phyloP scores from a whole-genome alignment of 352 stramenopile genomes.

The Pythium aquatile region DNA sequence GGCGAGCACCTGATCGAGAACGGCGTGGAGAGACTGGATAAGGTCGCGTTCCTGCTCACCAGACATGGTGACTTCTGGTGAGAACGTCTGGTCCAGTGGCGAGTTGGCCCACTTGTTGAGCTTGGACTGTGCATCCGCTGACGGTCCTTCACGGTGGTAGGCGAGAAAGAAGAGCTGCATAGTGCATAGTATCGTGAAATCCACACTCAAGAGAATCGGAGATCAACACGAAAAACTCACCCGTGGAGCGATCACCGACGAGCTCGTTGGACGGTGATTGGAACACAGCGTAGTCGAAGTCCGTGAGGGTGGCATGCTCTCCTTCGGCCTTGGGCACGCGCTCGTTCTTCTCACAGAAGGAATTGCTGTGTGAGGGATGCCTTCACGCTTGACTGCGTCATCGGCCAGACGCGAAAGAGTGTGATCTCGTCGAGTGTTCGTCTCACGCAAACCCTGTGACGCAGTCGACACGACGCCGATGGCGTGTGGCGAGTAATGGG shows the following conservation, averaged over 20 bases:
- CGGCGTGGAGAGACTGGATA: too few relatives aligned
- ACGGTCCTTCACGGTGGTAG: constrained; percentile 33
- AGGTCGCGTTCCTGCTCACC: too few relatives aligned
- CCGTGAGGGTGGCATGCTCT: constrained; percentile 49
- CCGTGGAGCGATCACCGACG: constrained; percentile 95
- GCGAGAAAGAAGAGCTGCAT: constrained; percentile 59
- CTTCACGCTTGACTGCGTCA: too few relatives aligned
- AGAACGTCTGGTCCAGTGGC: constrained; percentile 91
- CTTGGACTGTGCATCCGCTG: constrained; percentile 29
- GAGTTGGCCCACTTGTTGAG: constrained; percentile 72
- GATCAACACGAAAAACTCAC: constrained; percentile 37
- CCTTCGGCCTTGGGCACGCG: constrained; percentile 10
- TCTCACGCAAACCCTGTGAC: too few relatives aligned
- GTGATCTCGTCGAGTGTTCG: too few relatives aligned
- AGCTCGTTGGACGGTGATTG: constrained; percentile 99
- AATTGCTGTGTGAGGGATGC: too few relatives aligned
- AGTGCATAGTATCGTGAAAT: background rate
- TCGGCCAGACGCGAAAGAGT: too few relatives aligned
- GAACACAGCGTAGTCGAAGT: constrained; percentile 94
- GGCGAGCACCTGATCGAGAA: too few relatives aligned
- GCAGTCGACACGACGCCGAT: too few relatives aligned
- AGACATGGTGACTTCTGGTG: too few relatives aligned
- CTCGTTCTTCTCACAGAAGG: constrained; percentile 87
- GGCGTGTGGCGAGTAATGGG: too few relatives aligned
- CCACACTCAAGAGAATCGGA: background rate